phyloP scores from a whole-genome alignment of 352 stramenopile genomes.

The Globisporangium recalcitrans region DNA sequence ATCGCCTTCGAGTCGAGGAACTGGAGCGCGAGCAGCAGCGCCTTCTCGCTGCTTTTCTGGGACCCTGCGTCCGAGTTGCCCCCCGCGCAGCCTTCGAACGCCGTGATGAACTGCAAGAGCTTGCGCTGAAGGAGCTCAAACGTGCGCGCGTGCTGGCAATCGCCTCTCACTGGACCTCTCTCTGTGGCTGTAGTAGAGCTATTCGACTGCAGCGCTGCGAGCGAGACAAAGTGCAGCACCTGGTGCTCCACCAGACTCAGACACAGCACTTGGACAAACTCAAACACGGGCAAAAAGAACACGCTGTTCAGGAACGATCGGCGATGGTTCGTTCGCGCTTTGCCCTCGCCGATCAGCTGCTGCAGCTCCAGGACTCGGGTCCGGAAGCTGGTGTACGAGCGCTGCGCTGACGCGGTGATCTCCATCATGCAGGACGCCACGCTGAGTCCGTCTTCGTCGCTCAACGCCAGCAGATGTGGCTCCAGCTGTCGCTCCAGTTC shows the following conservation, averaged over 20 bases:
- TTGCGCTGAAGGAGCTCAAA: conserved; percentile 57
- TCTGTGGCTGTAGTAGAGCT: background rate
- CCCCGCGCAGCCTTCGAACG: conserved; percentile 59
- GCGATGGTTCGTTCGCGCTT: conserved; percentile 55
- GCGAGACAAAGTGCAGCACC: conserved; percentile 24
- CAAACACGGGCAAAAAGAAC: conserved; percentile 45
- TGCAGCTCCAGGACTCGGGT: conserved; percentile 29
- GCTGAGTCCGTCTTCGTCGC: conserved; percentile 52
- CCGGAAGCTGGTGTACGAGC: conserved; percentile 32
- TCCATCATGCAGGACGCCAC: conserved; percentile 62
- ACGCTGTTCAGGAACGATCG: conserved; percentile 48
- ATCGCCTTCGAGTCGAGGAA: conserved; percentile 25
- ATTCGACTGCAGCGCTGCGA: background rate
- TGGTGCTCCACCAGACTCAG: conserved; percentile 49
- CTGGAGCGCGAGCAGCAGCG: conserved; percentile 45
- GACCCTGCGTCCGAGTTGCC: conserved; percentile 5
- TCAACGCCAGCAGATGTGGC: conserved; percentile 31
- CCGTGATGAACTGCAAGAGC: conserved; percentile 58
- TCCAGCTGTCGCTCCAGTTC: background rate
- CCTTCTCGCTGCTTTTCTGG: conserved; percentile 52
- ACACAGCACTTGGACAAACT: conserved; percentile 34
- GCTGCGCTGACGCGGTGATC: conserved; percentile 34
- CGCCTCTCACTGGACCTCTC: too few species aligned
- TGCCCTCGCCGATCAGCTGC: conserved; percentile 28
- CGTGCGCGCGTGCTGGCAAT: conserved; percentile 16